Percentiles rank a stretch among this genome's conserved stretches.
Conservation (phyloP, 2,329 filamentous ascomycete species). For the Aspergillus flavus region DNA sequence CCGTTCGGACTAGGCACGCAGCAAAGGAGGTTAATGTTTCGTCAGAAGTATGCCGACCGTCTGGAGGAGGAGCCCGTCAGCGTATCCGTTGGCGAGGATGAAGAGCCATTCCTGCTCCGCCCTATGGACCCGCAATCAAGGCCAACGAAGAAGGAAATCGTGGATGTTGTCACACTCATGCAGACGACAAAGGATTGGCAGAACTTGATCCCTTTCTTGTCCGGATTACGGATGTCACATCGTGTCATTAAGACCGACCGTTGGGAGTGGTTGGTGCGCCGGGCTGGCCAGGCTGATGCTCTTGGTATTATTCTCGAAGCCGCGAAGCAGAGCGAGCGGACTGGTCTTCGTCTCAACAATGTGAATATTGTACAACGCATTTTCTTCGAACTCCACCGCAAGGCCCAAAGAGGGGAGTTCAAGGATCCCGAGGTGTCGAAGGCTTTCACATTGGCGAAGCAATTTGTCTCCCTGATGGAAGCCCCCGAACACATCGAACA, state of each 20-base stretch:
- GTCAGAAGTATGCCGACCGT: conserved; percentile 35
- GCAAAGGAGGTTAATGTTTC: conserved; percentile 45
- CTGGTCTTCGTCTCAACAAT: conserved; percentile 38
- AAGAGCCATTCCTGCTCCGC: conserved; percentile 42
- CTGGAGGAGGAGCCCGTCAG: conserved; percentile 45
- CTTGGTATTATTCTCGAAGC: conserved; percentile 39
- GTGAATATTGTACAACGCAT: conserved; percentile 34
- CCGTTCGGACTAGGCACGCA: conserved; percentile 40
- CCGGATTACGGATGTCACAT: conserved; percentile 38
- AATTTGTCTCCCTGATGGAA: conserved; percentile 40
- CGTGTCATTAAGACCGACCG: conserved; percentile 26
- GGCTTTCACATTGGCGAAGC: conserved; percentile 37
- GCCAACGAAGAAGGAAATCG: conserved; percentile 37
- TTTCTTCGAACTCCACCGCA: conserved; percentile 41
- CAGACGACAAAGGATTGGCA: conserved; percentile 42
- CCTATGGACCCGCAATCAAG: conserved; percentile 37
- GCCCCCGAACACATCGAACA: conserved; percentile 32
- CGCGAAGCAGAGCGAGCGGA: conserved; percentile 37
- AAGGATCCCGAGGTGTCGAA: conserved; percentile 33
- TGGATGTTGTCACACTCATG: conserved; percentile 39
- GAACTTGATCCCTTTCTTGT: conserved; percentile 45
- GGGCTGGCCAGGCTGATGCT: conserved; percentile 39
- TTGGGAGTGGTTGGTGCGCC: conserved; percentile 42
- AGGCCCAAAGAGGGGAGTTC: conserved; percentile 37
- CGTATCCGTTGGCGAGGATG: conserved; percentile 40